phyloP scores from a whole-genome alignment of 2,329 filamentous ascomycete genomes.

The Metarhizium robertsii region DNA sequence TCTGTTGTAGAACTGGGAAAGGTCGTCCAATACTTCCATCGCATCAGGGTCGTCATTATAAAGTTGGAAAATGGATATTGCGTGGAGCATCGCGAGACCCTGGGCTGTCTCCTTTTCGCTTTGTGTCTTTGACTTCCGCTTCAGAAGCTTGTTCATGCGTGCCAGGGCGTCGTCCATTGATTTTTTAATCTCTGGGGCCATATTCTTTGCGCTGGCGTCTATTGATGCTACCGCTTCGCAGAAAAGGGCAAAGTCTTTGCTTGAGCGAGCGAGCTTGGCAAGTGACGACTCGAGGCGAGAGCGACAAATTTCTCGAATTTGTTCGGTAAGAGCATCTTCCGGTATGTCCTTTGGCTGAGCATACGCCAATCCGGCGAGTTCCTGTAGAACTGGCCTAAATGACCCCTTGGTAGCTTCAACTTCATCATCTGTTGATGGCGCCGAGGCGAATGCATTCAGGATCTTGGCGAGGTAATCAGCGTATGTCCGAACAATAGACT shows the following conservation, averaged over 20 bases:
- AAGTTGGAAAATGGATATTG: slow-evolving; percentile 75
- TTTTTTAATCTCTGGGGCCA: slow-evolving; percentile 45
- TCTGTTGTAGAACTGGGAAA: slow-evolving; percentile 66
- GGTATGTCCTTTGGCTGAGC: slow-evolving; percentile 32
- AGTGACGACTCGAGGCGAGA: slow-evolving; percentile 49
- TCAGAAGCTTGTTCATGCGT: slow-evolving; percentile 43
- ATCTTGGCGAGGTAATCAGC: slow-evolving; percentile 46
- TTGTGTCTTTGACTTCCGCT: slow-evolving; percentile 24
- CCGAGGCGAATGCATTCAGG: slow-evolving; percentile 27
- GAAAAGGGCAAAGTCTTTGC: slow-evolving; percentile 42
- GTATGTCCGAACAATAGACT: slow-evolving; percentile 35
- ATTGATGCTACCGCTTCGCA: slow-evolving; percentile 46
- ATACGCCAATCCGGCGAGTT: slow-evolving; percentile 48
- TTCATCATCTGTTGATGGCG: slow-evolving; percentile 16
- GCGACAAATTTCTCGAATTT: slow-evolving; percentile 43
- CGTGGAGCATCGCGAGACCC: slow-evolving; percentile 72
- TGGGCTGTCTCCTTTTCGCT: slow-evolving; percentile 36
- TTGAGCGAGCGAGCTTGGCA: slow-evolving; percentile 44
- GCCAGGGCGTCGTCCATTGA: slow-evolving; percentile 43
- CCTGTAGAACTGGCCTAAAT: slow-evolving; percentile 34
- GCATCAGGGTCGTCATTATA: slow-evolving; percentile 87
- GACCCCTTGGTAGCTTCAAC: slow-evolving; percentile 15
- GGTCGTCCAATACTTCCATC: slow-evolving; percentile 69
- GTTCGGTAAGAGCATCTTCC: slow-evolving; percentile 38
- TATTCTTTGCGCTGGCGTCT: slow-evolving; percentile 39